Evolutionary conservation across 768 basidiomycete genomes (phyloP).

Genomic region (Russula earlei): DNA sequence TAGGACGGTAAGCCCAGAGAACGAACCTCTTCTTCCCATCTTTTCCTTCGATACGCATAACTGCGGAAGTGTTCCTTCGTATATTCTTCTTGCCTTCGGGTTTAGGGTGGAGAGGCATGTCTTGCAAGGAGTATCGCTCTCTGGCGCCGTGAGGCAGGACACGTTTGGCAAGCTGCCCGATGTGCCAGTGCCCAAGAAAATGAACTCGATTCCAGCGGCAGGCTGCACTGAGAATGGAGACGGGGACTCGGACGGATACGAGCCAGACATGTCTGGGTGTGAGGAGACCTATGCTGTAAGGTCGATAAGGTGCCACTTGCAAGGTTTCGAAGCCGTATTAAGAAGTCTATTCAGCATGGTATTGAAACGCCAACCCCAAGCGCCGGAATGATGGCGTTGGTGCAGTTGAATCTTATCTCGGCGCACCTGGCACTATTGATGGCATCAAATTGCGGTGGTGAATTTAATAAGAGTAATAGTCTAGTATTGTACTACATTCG

Average conservation of each 20-base stretch:
- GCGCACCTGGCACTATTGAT: neutral
- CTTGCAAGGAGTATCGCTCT: conserved; percentile 40
- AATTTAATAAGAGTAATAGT: too few species aligned
- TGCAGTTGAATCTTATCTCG: neutral
- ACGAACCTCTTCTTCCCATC: conserved; percentile 44
- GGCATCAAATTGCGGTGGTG: neutral
- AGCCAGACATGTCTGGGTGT: neutral
- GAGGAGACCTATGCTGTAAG: neutral
- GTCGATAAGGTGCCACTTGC: neutral
- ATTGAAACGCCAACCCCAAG: neutral
- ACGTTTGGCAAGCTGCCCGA: conserved; percentile 63
- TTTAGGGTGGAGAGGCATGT: conserved; percentile 60
- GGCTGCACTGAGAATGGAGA: neutral
- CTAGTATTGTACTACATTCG: too few species aligned
- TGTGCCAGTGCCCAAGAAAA: conserved; percentile 79
- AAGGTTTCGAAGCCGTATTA: neutral
- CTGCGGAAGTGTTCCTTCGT: conserved; percentile 73
- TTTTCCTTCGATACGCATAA: conserved; percentile 40
- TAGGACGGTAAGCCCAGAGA: conserved; percentile 1
- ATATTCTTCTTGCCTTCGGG: conserved; percentile 76
- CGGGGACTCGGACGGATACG: neutral
- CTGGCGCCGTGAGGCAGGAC: conserved; percentile 66
- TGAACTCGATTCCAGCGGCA: conserved; percentile 41
- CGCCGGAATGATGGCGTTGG: neutral
- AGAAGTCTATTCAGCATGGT: neutral